Percentiles rank a stretch among this genome's conserved stretches.
These are phyloP conservation scores for Leccinum aurantiacum DNA, from an alignment of 768 basidiomycete species.

Conservation along the genomic window DNA sequence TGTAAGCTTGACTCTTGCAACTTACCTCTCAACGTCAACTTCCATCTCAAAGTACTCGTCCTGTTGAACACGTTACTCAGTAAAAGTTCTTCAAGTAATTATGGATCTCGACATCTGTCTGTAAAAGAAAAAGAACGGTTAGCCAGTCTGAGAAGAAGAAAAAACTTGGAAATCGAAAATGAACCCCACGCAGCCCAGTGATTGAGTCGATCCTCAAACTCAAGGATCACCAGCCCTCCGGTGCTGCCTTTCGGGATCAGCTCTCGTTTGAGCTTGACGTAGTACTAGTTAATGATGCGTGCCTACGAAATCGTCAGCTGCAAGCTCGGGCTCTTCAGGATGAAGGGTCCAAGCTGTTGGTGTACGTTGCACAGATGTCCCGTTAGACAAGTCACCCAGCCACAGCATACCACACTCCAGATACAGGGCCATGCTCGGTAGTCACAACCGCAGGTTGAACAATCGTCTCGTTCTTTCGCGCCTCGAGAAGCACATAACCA, in stretches of 20 bases:
- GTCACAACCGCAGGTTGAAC: slow-evolving; percentile 27
- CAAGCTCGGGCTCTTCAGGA: slow-evolving; percentile 68
- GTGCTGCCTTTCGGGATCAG: slow-evolving; percentile 70
- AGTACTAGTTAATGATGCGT: slow-evolving; percentile 79
- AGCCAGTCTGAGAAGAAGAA: too few relatives aligned
- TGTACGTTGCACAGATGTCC: slow-evolving; percentile 45
- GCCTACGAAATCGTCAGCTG: slow-evolving; percentile 80
- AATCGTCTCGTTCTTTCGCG: slow-evolving; percentile 37
- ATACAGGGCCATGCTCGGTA: slow-evolving; percentile 57
- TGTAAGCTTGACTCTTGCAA: too few relatives aligned
- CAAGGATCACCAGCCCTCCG: slow-evolving; percentile 88
- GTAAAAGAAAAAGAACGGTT: not conserved
- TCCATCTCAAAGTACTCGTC: too few relatives aligned
- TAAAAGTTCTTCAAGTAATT: too few relatives aligned
- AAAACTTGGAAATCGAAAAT: slow-evolving; percentile 9
- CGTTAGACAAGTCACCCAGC: not conserved
- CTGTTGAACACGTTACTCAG: too few relatives aligned
- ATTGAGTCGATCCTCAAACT: slow-evolving; percentile 87
- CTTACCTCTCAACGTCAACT: too few relatives aligned
- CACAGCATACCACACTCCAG: slow-evolving; percentile 43
- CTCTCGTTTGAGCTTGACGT: slow-evolving; percentile 78
- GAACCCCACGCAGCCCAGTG: slow-evolving; percentile 89
- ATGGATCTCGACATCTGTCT: slow-evolving; percentile 86
- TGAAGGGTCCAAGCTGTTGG: slow-evolving; percentile 68
- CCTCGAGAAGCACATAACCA: slow-evolving; percentile 72